These are phyloP conservation scores for Colletotrichum shisoi DNA, from an alignment of 2,329 filamentous ascomycete genomes.

Conservation along the genomic window DNA sequence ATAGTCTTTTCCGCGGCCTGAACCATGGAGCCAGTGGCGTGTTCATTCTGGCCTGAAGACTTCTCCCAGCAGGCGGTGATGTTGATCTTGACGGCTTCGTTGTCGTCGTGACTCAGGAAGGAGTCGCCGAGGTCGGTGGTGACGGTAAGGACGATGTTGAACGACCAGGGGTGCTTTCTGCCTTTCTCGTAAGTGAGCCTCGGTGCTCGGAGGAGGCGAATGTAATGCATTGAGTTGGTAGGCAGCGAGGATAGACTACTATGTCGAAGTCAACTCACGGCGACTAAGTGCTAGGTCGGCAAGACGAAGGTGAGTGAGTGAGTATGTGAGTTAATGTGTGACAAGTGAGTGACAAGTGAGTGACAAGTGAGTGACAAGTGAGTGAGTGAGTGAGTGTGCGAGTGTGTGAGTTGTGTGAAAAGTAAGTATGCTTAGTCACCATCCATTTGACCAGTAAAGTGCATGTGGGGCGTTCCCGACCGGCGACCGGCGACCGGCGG, in stretches of 20 bases:
- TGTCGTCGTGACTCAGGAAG: slow-evolving; percentile 55
- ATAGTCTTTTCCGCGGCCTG: slow-evolving; percentile 38
- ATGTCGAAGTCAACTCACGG: background rate
- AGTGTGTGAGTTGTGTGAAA: background rate
- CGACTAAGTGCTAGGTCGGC: background rate
- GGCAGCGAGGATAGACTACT: no score
- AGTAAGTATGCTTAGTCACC: slow-evolving; percentile 30
- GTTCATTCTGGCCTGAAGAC: slow-evolving; percentile 43
- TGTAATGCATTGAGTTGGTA: slow-evolving; percentile 61
- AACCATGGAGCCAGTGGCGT: slow-evolving; percentile 43
- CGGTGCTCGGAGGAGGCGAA: slow-evolving; percentile 61
- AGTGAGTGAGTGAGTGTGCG: background rate
- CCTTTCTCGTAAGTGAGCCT: slow-evolving; percentile 46
- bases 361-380: slow-evolving; percentile 5
- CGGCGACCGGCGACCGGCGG: slow-evolving; percentile 10
- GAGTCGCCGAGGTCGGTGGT: slow-evolving; percentile 67
- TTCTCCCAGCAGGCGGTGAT: slow-evolving; percentile 46
- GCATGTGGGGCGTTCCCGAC: background rate
- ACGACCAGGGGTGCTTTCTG: slow-evolving; percentile 42
- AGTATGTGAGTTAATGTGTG: background rate
- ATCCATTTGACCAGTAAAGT: background rate
- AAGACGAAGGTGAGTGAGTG: background rate
- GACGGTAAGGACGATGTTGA: slow-evolving; percentile 61
- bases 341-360: background rate
- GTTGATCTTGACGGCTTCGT: slow-evolving; percentile 54